Conservation (phyloP, 2,329 filamentous ascomycete genomes). For the Aureobasidium lini region DNA sequence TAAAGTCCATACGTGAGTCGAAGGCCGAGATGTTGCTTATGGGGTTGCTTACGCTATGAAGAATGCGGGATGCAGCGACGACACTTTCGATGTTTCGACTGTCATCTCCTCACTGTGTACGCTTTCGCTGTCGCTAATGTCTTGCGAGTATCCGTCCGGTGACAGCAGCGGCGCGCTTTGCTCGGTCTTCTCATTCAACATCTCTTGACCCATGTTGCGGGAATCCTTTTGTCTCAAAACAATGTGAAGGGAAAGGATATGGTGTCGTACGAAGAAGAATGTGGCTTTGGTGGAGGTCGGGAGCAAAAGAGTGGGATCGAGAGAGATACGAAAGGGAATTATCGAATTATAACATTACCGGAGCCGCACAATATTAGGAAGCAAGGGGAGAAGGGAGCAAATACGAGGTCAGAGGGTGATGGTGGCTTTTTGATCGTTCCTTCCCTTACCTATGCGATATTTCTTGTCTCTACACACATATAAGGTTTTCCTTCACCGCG, state of each 20-base stretch:
- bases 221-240: background rate
- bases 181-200: conserved; percentile 6
- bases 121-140: conserved; percentile 5
- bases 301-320: background rate
- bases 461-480: background rate
- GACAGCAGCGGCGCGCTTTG: conserved; percentile 3
- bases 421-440: background rate
- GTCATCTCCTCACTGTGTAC: background rate
- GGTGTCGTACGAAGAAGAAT: background rate
- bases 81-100: background rate
- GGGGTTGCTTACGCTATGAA: conserved; percentile 60
- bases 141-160: background rate
- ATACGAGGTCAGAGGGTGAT: background rate
- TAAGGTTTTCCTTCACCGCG: background rate
- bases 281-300: background rate
- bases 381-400: background rate
- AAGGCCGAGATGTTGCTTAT: background rate
- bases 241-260: background rate
- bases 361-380: background rate
- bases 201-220: background rate
- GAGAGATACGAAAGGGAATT: background rate
- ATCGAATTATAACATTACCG: background rate
- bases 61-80: conserved; percentile 64
- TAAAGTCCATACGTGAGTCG: background rate
- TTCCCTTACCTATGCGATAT: background rate